phyloP scores from a whole-genome alignment of 768 basidiomycete genomes.

The Suillus occidentalis region DNA sequence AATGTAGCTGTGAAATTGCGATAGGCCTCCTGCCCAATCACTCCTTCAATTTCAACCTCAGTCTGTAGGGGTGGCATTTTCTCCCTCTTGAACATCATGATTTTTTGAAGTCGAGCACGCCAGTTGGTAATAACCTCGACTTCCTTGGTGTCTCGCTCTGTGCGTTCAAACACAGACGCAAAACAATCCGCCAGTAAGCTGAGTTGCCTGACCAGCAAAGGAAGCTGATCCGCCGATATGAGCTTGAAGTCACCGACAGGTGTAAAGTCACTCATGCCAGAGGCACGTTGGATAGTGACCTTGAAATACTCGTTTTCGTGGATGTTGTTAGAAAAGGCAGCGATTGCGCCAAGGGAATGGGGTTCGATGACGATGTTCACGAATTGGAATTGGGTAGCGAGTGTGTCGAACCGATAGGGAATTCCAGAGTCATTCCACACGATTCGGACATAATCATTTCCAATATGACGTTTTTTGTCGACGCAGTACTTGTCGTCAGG shows the following conservation, averaged over 20 bases:
- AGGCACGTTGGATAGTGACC: slow-evolving; percentile 84
- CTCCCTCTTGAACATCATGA: slow-evolving; percentile 58
- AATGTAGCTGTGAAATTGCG: slow-evolving; percentile 61
- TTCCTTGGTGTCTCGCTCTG: slow-evolving; percentile 64
- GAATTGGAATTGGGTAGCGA: slow-evolving; percentile 93
- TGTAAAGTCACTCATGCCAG: slow-evolving; percentile 91
- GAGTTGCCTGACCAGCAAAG: slow-evolving; percentile 85
- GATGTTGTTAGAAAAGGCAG: slow-evolving; percentile 79
- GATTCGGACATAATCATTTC: slow-evolving; percentile 95
- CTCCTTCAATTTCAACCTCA: slow-evolving; percentile 34
- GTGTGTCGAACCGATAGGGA: slow-evolving; percentile 88
- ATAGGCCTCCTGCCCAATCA: slow-evolving; percentile 52
- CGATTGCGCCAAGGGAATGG: slow-evolving; percentile 79
- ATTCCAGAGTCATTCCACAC: slow-evolving; percentile 97
- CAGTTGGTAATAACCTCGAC: slow-evolving; percentile 89
- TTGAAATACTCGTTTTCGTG: slow-evolving; percentile 97
- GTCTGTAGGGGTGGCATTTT: slow-evolving; percentile 21
- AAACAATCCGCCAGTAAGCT: slow-evolving; percentile 89
- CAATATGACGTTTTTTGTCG: slow-evolving; percentile 93
- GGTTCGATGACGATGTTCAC: slow-evolving; percentile 97
- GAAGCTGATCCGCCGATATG: slow-evolving; percentile 84
- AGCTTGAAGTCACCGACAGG: slow-evolving; percentile 94
- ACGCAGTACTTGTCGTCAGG: slow-evolving; percentile 65
- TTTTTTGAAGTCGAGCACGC: slow-evolving; percentile 76
- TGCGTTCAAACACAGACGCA: slow-evolving; percentile 77